phyloP scores from a whole-genome alignment of 2,329 filamentous ascomycete genomes.

The Xylaria sp. region DNA sequence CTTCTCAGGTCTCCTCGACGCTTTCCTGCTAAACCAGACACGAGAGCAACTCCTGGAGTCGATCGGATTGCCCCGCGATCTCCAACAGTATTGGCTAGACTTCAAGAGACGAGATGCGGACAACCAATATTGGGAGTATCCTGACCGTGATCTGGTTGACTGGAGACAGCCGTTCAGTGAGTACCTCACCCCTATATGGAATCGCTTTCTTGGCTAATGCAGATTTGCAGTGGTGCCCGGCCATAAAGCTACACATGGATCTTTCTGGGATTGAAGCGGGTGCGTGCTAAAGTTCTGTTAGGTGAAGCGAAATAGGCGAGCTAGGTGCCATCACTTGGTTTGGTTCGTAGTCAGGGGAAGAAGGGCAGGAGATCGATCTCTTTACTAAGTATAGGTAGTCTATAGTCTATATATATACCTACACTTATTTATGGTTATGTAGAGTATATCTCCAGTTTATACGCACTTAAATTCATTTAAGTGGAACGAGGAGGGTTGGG shows the following conservation, averaged over 20 bases:
- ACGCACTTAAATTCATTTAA: background rate
- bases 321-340: background rate
- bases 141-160: slow-evolving; percentile 37
- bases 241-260: slow-evolving; percentile 35
- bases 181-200: background rate
- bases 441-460: background rate
- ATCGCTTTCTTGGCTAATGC: slow-evolving; percentile 8
- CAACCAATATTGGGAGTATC: slow-evolving; percentile 35
- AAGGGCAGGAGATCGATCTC: too few relatives aligned
- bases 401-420: too few relatives aligned
- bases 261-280: slow-evolving; percentile 24
- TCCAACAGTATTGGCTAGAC: slow-evolving; percentile 30
- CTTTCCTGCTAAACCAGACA: background rate
- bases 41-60: slow-evolving; percentile 18
- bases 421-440: too few relatives aligned
- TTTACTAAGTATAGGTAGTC: too few relatives aligned
- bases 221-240: slow-evolving; percentile 19
- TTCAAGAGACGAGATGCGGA: slow-evolving; percentile 8
- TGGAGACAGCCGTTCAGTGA: slow-evolving; percentile 36
- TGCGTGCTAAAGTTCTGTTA: background rate
- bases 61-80: slow-evolving; percentile 20
- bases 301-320: background rate
- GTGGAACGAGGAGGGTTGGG: background rate
- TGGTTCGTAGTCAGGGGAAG: background rate
- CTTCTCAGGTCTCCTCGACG: slow-evolving; percentile 7